Base-by-base conservation (phyloP, 768 basidiomycete species). In the Rhodocollybia butyracea region DNA sequence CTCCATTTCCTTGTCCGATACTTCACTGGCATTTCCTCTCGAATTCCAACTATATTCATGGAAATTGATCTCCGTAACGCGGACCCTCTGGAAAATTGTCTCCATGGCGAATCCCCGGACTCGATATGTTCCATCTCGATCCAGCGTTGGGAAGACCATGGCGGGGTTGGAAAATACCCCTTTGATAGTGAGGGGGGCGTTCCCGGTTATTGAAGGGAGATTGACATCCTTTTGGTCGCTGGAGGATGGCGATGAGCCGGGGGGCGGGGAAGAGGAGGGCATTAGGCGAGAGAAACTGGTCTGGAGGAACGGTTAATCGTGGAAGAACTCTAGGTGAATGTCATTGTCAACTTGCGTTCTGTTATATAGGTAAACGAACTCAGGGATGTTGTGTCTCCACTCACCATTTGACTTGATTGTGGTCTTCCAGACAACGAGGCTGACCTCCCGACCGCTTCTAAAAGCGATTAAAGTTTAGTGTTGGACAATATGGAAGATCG, bases 81-180 rank as follows among this genome's bases (percentile, higher is more conserved):
- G 12, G n/a, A 38, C 34, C 19, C 34, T 50, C 36, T 50, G 48
- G 19, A 50, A 50, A 13, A 50, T 24, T 17, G 48, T 39, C 34
- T 50, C 48, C 48, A 50, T 50, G 15, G 48, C 48, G 34, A 50
- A 50, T 26, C 48, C 48, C 5, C 34, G 32, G 21, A 39, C 36
- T 17, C 34, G 48, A 36, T 50, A 50, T 17, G 34, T 50, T 38
- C 48, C 48, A 30, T 48, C 46, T 2, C 15, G 31, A 34, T 50
- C 48, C 13, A 50, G 12, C 0, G 48, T 50, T 15, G 48, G 13
- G 27, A 50, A 50, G n/a, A 50, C 19, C 48, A 50, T 39, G 22
- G 11, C 48, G 24, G 48, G 48, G 32, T 50, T 50, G 12, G 15
- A 22, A 26, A 50, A 50, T 21, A 34, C 13, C n/a, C 26, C 12